Percentiles rank a stretch among this genome's conserved stretches.
phyloP scores from a whole-genome alignment of 2,329 filamentous ascomycete genomes.

The Colletotrichum gigasporum region DNA sequence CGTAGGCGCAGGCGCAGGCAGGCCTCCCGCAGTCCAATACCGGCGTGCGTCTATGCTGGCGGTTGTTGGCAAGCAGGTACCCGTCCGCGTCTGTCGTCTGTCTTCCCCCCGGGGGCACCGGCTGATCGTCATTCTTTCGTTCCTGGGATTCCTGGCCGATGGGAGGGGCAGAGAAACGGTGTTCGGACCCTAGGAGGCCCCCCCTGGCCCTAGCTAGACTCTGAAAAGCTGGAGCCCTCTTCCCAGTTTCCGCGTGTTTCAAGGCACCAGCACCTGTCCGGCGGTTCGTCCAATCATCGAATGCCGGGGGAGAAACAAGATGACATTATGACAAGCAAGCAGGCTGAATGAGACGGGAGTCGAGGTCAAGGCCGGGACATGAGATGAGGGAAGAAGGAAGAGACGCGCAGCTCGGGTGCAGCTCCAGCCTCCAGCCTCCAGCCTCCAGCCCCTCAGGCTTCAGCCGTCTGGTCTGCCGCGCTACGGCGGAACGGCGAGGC shows the following conservation, averaged over 20 bases:
- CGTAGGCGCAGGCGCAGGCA: slow-evolving; percentile 5
- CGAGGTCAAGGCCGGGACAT: slow-evolving; percentile 5
- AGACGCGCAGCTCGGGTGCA: background rate
- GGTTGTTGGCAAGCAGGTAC: slow-evolving; percentile 2
- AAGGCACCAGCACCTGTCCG: slow-evolving; percentile 12
- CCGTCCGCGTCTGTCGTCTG: too few species aligned
- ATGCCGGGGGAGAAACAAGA: slow-evolving; percentile 10
- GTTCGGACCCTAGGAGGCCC: slow-evolving; percentile 16
- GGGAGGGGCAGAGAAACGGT: slow-evolving; percentile 2
- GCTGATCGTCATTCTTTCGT: slow-evolving; percentile 25
- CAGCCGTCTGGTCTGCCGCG: slow-evolving; percentile 7
- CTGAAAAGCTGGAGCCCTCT: slow-evolving; percentile 16
- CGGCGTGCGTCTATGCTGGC: background rate
- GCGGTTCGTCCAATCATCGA: slow-evolving; percentile 8
- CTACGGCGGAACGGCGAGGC: background rate
- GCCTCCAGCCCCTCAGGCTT: background rate
- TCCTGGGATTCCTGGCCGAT: slow-evolving; percentile 19
- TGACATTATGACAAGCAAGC: slow-evolving; percentile 4
- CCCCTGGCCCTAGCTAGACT: too few species aligned
- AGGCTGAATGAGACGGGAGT: slow-evolving; percentile 9
- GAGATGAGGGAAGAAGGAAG: slow-evolving; percentile 1
- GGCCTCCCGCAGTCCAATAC: slow-evolving; percentile 5
- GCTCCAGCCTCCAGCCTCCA: too few species aligned
- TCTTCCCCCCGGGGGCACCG: background rate
- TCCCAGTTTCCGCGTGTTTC: slow-evolving; percentile 29